phyloP scores from a whole-genome alignment of 2,329 filamentous ascomycete genomes.

The Xylariaceae sp. region DNA sequence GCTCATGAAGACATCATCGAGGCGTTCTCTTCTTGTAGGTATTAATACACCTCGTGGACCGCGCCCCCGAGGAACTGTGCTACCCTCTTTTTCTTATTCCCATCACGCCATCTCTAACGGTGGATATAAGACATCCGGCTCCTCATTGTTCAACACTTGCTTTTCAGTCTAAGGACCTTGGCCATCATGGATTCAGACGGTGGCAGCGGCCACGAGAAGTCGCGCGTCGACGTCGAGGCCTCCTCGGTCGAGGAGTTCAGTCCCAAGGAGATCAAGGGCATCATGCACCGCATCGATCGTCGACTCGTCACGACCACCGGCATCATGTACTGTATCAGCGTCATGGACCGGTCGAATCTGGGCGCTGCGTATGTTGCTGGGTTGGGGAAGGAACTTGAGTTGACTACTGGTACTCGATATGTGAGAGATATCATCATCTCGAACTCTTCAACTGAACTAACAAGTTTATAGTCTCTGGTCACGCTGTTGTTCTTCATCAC shows the following conservation, averaged over 20 bases:
- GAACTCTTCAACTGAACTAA: slow-evolving; percentile 2
- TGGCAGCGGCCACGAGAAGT: slow-evolving; percentile 19
- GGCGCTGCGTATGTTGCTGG: slow-evolving; percentile 66
- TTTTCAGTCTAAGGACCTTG: too few species aligned
- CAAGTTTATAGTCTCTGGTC: slow-evolving; percentile 45
- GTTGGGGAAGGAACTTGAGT: slow-evolving; percentile 44
- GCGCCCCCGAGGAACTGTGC: slow-evolving; percentile 4
- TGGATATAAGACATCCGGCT: too few species aligned
- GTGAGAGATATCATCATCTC: slow-evolving; percentile 14
- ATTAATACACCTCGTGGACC: slow-evolving; percentile 9
- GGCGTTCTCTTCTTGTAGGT: neutral
- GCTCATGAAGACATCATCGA: neutral
- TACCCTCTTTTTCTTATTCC: slow-evolving; percentile 2
- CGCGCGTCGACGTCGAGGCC: slow-evolving; percentile 17
- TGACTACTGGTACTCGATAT: slow-evolving; percentile 39
- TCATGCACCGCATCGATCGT: slow-evolving; percentile 64
- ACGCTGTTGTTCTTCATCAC: slow-evolving; percentile 70
- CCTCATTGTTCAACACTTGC: neutral
- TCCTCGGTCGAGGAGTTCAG: slow-evolving; percentile 43
- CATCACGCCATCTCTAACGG: neutral
- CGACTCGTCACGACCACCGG: slow-evolving; percentile 58
- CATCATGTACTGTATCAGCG: slow-evolving; percentile 64
- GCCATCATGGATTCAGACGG: slow-evolving; percentile 16
- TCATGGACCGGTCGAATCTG: slow-evolving; percentile 77
- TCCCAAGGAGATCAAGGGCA: slow-evolving; percentile 57